Base-by-base conservation (phyloP, 306 rosid species). In the Acmispon strigosus region DNA sequence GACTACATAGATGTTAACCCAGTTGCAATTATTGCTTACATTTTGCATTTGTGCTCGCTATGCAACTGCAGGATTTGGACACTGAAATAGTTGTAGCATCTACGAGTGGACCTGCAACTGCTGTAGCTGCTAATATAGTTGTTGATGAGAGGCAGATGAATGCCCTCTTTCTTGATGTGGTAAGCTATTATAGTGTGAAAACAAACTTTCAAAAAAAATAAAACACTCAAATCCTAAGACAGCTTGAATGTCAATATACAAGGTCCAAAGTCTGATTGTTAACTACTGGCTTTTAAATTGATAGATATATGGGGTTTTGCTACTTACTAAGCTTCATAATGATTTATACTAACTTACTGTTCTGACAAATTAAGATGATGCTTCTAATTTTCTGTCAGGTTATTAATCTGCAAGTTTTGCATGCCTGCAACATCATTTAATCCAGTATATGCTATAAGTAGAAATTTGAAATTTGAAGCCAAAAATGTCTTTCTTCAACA, bases 111-210 rank as follows among this genome's bases (percentile, higher is more conserved):
- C 64, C 91, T 20, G 83, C 96, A 47, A 81, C 96, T 15, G 90
- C 97, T 67, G 88, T 89, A 19, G 82, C 97, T 66, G 97, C 99
- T 20, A 91, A 91, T 82, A 67, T 94, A 45, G 77, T 91, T 36
- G 83, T 86, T 63, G 99, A 94, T 55, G 96, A 94, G 82, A 89
- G 99, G 84, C 99, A 94, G 85, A 94, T 94, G 97, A 94, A 94
- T 83, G 96, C 97, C 19, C 92, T 91, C 72, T 94, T 94, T 84
- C 96, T 90, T 41, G 95, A 94, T 56, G 92, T 94, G 97, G 99
- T 94, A 76, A 77, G 90, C 67, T 48, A 34, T 74, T 20, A 18
- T 55, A 24, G 19, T 11, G 43, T 77, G 59, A 63, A 32, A 32
- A 34, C 55, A 39, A 10, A 61, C 42, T 5, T 3, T n/a, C n/a